Percentiles rank a stretch among this genome's conserved stretches.
Evolutionary conservation across 768 basidiomycete genomes (phyloP).

Genomic region (Naematelia aurantialba): DNA sequence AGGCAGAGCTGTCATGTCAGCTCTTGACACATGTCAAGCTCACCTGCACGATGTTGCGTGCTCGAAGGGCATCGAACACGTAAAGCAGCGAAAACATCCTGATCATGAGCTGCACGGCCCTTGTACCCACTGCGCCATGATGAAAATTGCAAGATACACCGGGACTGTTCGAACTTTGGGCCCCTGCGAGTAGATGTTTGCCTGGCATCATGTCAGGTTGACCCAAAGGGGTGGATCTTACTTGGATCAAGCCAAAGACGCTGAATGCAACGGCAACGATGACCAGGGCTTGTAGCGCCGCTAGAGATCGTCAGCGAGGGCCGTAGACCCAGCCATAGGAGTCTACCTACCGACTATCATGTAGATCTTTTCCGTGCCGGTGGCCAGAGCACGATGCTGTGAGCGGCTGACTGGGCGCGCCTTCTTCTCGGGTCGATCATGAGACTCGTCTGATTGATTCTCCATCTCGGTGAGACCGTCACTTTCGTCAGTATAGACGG

Average conservation of each 20-base stretch:
- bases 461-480: constrained; percentile 1
- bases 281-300: constrained; percentile 25
- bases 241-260: constrained; percentile 31
- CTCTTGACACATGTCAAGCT: no score
- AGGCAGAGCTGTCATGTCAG: constrained; percentile 22
- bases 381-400: constrained; percentile 16
- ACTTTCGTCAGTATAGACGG: not conserved
- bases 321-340: no score
- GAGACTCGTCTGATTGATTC: not conserved
- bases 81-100: constrained; percentile 76
- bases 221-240: not conserved
- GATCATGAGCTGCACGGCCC: constrained; percentile 59
- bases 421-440: constrained; percentile 1
- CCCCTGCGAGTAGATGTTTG: constrained; percentile 18
- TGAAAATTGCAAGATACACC: constrained; percentile 37
- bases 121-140: constrained; percentile 33
- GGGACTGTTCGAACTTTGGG: constrained; percentile 28
- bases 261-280: constrained; percentile 29
- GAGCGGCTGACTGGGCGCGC: not conserved
- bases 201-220: constrained; percentile 8
- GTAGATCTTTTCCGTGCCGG: constrained; percentile 31
- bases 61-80: constrained; percentile 37
- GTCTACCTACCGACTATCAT: constrained; percentile 35
- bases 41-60: constrained; percentile 36
- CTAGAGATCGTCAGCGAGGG: no score